Evolutionary conservation across 2,329 filamentous ascomycete species (phyloP).

Genomic region (Sordariomycetes sp.): DNA sequence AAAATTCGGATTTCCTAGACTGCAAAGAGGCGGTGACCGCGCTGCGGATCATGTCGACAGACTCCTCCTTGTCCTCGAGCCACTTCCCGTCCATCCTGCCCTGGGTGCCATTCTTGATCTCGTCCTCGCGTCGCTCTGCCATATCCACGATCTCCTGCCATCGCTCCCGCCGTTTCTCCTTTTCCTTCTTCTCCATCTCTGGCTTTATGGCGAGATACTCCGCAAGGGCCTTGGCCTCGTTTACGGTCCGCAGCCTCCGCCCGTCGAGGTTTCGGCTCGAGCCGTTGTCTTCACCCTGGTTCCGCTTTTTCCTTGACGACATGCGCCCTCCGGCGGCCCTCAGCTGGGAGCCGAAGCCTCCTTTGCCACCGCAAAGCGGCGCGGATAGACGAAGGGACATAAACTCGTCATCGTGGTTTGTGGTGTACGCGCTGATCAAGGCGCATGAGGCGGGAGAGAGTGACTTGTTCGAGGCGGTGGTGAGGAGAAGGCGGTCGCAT

Average conservation of each 20-base stretch:
- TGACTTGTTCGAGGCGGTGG: conserved; percentile 66
- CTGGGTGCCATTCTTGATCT: conserved; percentile 61
- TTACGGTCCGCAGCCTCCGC: conserved; percentile 77
- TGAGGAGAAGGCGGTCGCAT: conserved; percentile 55
- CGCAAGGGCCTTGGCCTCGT: conserved; percentile 87
- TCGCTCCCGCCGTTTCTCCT: conserved; percentile 68
- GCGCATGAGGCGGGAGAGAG: conserved; percentile 39
- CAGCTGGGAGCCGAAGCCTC: conserved; percentile 93
- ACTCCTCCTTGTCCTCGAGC: conserved; percentile 91
- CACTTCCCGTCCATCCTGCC: conserved; percentile 76
- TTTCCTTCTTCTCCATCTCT: conserved; percentile 91
- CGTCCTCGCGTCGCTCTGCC: conserved; percentile 71
- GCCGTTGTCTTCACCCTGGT: conserved; percentile 69
- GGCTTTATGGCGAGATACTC: conserved; percentile 94
- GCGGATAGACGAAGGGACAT: conserved; percentile 70
- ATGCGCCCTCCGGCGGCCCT: conserved; percentile 95
- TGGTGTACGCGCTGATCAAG: conserved; percentile 50
- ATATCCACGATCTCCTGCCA: conserved; percentile 84
- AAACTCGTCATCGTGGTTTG: conserved; percentile 46
- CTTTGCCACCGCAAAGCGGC: conserved; percentile 83
- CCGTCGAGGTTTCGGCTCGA: conserved; percentile 92
- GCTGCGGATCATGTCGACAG: conserved; percentile 67
- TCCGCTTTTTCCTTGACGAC: conserved; percentile 85
- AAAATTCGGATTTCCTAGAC: conserved; percentile 48
- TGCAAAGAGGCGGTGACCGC: conserved; percentile 62